These are phyloP conservation scores for Pseudogymnoascus sp. DNA, from an alignment of 2,329 filamentous ascomycete genomes.

Conservation along the genomic window DNA sequence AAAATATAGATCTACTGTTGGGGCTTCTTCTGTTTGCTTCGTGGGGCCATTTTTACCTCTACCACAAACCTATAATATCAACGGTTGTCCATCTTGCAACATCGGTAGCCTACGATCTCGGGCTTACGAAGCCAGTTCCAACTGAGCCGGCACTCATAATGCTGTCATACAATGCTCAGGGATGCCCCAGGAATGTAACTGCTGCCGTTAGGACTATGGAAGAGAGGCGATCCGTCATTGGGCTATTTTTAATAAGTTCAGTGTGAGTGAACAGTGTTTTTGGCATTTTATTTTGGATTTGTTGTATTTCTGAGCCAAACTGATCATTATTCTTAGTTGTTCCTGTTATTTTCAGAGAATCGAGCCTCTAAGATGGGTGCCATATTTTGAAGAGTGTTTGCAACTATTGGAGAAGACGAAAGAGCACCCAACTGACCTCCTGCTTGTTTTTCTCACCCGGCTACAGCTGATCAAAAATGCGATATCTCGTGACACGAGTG, in stretches of 20 bases:
- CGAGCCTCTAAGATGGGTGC: constrained; percentile 14
- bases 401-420: constrained; percentile 9
- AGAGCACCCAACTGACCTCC: constrained; percentile 12
- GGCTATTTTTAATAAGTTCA: constrained; percentile 13
- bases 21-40: neutral
- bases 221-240: constrained; percentile 12
- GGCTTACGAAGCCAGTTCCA: constrained; percentile 15
- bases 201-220: constrained; percentile 13
- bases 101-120: constrained; percentile 16
- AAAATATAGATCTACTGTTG: neutral
- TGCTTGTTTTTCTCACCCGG: constrained; percentile 4
- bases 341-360: constrained; percentile 14
- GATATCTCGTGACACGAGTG: neutral
- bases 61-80: constrained; percentile 2
- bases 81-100: constrained; percentile 14
- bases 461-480: neutral
- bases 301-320: neutral
- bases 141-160: constrained; percentile 12
- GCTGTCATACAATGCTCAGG: neutral
- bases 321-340: neutral
- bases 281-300: neutral
- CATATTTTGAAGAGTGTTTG: constrained; percentile 15
- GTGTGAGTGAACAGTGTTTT: neutral
- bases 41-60: constrained; percentile 1
- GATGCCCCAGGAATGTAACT: neutral